Base-by-base conservation (phyloP, 2,329 filamentous ascomycete genomes). In the Apiospora malaysiana region DNA sequence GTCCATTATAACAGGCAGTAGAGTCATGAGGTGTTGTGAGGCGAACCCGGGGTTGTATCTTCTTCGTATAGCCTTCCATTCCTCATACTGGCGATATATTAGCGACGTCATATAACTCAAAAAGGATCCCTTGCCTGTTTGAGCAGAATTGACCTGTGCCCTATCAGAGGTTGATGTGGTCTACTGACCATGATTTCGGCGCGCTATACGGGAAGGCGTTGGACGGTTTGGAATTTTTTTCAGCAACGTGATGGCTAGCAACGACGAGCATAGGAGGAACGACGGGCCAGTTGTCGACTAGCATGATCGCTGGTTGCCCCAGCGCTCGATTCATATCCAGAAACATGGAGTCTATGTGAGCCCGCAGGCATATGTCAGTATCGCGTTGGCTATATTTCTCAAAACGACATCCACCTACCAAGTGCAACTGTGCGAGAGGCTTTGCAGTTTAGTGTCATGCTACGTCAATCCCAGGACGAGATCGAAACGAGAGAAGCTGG, bases 11-110 rank as follows among this genome's bases (percentile, higher is more conserved):
- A 74, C 72, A 0, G 81, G 81, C 65, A 83, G 72, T 1, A 83
- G 74, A 12, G 75, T 79, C 70, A 82, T 78, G 27, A 83, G 76
- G 59, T 83, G 81, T 69, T 81, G 79, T 2, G 78, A 79, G 1
- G 81, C 77, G 68, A 83, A 83, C 0, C 81, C 82, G 1, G 79
- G 79, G 70, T 81, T 83, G 72, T 80, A 81, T 37, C 77, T 74
- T 69, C 77, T 81, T n/a, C 82, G 78, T 4, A 77, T 65, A 0
- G 70, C 68, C 71, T 80, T 74, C 73, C 73, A 73, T 16, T 68
- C 67, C 37, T 73, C 72, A 10, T 51, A 66, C 69, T 71, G 27
- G n/a, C 7, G 32, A 2, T 37, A 12, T 18, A n/a, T 51, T 27
- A 51, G 49, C 6, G 23, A 18, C 23, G 49, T 16, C 23, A 25